phyloP scores from a whole-genome alignment of 2,329 filamentous ascomycete genomes.

The Pseudogymnoascus sp. region DNA sequence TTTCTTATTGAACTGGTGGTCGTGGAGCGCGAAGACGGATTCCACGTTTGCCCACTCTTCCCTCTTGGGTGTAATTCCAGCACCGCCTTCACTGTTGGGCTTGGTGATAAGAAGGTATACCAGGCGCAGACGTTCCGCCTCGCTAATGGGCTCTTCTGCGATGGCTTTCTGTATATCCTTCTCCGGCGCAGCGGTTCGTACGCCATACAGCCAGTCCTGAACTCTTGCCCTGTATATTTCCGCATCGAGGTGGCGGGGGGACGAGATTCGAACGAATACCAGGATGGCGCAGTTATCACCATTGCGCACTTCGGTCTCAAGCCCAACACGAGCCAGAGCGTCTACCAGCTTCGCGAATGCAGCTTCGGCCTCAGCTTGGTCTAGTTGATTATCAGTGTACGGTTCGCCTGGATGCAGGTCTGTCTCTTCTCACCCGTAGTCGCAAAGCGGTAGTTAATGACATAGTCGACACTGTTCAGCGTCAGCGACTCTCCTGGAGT shows the following conservation, averaged over 20 bases:
- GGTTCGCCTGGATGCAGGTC: neutral
- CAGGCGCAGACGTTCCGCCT: slow-evolving; percentile 80
- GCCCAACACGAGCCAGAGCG: slow-evolving; percentile 67
- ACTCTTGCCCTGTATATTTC: slow-evolving; percentile 83
- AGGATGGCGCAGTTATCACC: slow-evolving; percentile 69
- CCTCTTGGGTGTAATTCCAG: slow-evolving; percentile 62
- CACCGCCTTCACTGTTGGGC: slow-evolving; percentile 65
- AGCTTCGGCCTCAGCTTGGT: slow-evolving; percentile 59
- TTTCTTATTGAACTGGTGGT: slow-evolving; percentile 63
- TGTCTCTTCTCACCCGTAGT: slow-evolving; percentile 46
- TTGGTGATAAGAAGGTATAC: slow-evolving; percentile 80
- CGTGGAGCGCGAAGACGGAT: slow-evolving; percentile 71
- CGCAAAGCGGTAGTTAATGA: slow-evolving; percentile 70
- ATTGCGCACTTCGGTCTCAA: slow-evolving; percentile 79
- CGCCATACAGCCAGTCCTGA: slow-evolving; percentile 88
- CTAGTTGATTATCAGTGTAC: slow-evolving; percentile 34
- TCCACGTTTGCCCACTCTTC: slow-evolving; percentile 67
- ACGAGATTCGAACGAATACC: slow-evolving; percentile 74
- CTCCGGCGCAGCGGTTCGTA: slow-evolving; percentile 68
- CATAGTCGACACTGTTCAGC: slow-evolving; percentile 67
- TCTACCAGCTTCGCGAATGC: slow-evolving; percentile 72
- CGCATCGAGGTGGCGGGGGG: slow-evolving; percentile 63
- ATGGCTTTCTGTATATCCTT: slow-evolving; percentile 63
- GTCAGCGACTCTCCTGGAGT: slow-evolving; percentile 8
- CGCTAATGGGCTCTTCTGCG: slow-evolving; percentile 66